Base-by-base conservation (phyloP, 306 rosid genomes). In the Vigna angularis region DNA sequence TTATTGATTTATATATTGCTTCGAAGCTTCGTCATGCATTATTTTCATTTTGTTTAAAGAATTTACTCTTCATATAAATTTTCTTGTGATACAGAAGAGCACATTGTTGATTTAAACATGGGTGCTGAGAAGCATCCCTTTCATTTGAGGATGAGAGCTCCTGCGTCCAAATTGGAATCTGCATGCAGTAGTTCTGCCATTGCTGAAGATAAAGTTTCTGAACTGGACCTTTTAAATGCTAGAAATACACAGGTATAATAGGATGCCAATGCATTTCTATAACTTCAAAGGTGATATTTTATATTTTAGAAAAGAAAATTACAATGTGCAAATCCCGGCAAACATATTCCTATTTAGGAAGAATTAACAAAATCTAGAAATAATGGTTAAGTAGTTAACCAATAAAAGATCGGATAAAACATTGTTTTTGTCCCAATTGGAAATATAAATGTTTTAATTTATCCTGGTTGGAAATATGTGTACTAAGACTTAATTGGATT, bases 101-200 rank as follows among this genome's bases (percentile, higher is more conserved):
- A 67, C 48, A 75, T 22, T 75, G 73, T 76, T 73, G 83, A 84
- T 84, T 71, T 81, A 61, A 78, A 88, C 75, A 47, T 77, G 70
- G 86, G 72, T 55, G 75, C 76, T 75, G 75, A 76, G 56, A 77
- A 83, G 79, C 81, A 61, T 76, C 79, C 84, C 66, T 55, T 81
- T 72, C 66, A 66, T 57, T 45, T 67, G 74, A 78, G 22, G 26
- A 51, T 34, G 47, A 78, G 69, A 76, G 44, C 71, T 79, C 76
- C 45, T 69, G 45, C 51, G 48, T 80, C 74, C 70, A 70, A 86
- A 17, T 30, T 83, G 81, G 85, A 83, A 66, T 85, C 85, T 58
- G 74, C 79, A 71, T 71, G 86, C 81, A 79, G 87, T 56, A 86
- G 72, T 65, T 70, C 82, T 81, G 85, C 82, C 57, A 58, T 79